A percentile compares a stretch with the other conserved stretches of the same genome.
Evolutionary conservation across 257 asterid genomes (phyloP).

Genomic region (Cruciata laevipes): DNA sequence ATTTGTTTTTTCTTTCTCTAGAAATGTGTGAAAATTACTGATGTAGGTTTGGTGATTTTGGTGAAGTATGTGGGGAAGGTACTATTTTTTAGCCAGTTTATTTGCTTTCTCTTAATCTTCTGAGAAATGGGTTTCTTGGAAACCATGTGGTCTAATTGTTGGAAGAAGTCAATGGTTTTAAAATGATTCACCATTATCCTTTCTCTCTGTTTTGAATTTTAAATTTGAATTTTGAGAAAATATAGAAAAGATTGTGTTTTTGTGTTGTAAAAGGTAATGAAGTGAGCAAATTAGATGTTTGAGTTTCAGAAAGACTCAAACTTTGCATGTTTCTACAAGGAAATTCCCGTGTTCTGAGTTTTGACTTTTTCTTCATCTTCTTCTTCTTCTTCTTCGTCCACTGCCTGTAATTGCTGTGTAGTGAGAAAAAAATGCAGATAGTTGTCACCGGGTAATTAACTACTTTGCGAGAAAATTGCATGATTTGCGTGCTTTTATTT

Average conservation of each 20-base stretch:
- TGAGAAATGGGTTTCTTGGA: background rate
- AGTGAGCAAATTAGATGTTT: conserved; percentile 10
- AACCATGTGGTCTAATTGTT: background rate
- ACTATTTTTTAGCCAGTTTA: background rate
- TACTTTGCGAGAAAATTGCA: conserved; percentile 3
- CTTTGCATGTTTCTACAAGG: background rate
- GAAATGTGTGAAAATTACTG: background rate
- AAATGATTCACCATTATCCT: background rate
- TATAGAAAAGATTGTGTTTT: conserved; percentile 10
- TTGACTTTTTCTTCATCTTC: background rate
- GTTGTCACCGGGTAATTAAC: conserved; percentile 11
- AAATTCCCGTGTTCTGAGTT: background rate
- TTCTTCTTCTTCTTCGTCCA: background rate
- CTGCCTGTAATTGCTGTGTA: background rate
- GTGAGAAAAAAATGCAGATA: conserved; percentile 17
- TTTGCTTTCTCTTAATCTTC: background rate
- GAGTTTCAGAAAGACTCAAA: conserved; percentile 19
- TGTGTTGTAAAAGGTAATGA: conserved; percentile 19
- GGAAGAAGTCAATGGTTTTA: background rate
- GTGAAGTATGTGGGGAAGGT: background rate
- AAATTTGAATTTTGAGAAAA: conserved; percentile 21
- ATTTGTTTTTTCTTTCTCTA: no score
- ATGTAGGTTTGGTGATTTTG: background rate
- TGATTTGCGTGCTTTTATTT: conserved; percentile 20
- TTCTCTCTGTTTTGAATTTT: background rate